Evolutionary conservation across 176 grass and related monocot species (phyloP).

Genomic region (Musa troglodytarum): DNA sequence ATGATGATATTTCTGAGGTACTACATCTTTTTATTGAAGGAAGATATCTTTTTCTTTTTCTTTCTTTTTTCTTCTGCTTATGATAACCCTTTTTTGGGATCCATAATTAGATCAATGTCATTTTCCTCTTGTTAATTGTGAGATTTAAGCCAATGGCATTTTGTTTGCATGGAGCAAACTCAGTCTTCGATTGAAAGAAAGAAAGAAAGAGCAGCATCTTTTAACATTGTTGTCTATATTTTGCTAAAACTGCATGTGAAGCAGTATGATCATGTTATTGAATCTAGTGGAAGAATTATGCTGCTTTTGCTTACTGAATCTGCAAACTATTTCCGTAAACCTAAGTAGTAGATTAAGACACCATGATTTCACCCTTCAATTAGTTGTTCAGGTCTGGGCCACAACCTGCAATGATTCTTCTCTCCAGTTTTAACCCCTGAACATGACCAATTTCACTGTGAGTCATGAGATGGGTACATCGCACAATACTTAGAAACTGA

Average conservation of each 20-base stretch:
- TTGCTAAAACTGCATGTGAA: neutral
- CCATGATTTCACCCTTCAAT: neutral
- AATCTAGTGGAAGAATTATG: neutral
- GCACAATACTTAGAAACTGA: neutral
- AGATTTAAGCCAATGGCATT: neutral
- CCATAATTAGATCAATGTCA: neutral
- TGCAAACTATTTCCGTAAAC: no score
- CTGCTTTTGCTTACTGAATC: neutral
- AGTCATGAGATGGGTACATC: neutral
- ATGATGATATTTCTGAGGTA: constrained; percentile 43
- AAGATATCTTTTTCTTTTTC: neutral
- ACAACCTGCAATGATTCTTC: neutral
- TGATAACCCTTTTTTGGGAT: neutral
- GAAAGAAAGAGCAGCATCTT: no score
- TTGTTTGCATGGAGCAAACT: neutral
- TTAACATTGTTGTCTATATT: neutral
- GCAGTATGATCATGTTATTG: neutral
- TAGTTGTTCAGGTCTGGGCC: neutral
- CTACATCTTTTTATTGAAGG: neutral
- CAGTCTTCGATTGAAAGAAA: neutral
- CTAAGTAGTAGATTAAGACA: neutral
- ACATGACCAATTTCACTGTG: neutral
- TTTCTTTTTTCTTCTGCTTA: neutral
- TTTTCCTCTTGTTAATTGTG: neutral
- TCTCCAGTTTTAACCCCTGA: neutral